Base-by-base conservation (phyloP, 202 grass and related monocot genomes). In the Cymbopogon flexuosus region DNA sequence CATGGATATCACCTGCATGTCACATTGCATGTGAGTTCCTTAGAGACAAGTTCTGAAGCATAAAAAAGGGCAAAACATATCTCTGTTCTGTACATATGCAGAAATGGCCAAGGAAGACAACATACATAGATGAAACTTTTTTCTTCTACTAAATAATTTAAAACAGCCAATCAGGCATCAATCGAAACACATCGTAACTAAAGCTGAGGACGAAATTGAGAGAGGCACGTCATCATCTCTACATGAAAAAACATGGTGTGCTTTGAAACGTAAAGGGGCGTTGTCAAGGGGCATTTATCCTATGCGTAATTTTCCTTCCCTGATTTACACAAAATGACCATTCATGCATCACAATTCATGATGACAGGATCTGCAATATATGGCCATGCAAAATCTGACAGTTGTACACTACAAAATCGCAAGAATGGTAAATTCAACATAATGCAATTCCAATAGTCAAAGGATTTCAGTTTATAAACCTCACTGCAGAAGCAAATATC, bases 1-100 rank as follows among this genome's bases (percentile, higher is more conserved):
- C 93, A 41, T 97, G 93, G 84, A 97, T 90, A 76, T 97, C 93
- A 70, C 93, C 91, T 97, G 65, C 66, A 84, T 33, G 42, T 51
- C 63, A 73, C 73, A 79, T 73, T 65, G 24, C 49, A 69, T 70
- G 72, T 8, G 9, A 0, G 0, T 70, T 56, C 10, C 52, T 60
- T 79, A 79, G 70, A 21, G 61, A 57, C 2, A 72, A 78, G 40
- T 83, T 70, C 23, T 12, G 47, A 70, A 37, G 65, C 43, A 69
- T 78, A 73, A 22, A 71, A 77, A 68, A 49, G 2, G 31, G 15
- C 63, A 6, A 74, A 68, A 75, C 43, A 68, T 61, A 68, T 72
- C 10, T n/a, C 3, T 18, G 37, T 45, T 65, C 10, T 27, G n/a
- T 23, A 61, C n/a, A 61, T 39, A 69, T 27, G 16, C 24, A 74